Evolutionary conservation across 2,329 filamentous ascomycete genomes (phyloP).

Genomic region (Aspergillus novoparasiticus): DNA sequence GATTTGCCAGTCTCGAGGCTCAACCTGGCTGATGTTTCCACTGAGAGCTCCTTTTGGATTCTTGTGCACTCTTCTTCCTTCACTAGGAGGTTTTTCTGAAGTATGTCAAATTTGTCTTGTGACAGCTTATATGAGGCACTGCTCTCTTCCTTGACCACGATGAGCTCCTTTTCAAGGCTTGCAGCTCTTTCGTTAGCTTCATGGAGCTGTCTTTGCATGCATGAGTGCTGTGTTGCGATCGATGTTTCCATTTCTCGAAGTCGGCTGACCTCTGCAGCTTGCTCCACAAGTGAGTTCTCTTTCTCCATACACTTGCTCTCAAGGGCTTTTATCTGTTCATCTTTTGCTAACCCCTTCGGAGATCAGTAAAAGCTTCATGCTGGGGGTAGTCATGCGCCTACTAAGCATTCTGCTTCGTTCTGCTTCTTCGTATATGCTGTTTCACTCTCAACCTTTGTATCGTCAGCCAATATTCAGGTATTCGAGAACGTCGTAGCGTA

Average conservation of each 20-base stretch:
- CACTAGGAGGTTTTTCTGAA: constrained; percentile 18
- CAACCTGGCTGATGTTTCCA: constrained; percentile 15
- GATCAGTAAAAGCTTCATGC: constrained; percentile 16
- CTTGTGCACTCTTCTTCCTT: constrained; percentile 35
- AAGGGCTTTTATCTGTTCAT: constrained; percentile 23
- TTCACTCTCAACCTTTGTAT: constrained; percentile 23
- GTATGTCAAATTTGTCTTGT: constrained; percentile 16
- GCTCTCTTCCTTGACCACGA: constrained; percentile 9
- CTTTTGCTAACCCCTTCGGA: constrained; percentile 23
- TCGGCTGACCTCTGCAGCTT: constrained; percentile 23
- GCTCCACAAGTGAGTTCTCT: constrained; percentile 13
- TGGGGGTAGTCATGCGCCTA: constrained; percentile 11
- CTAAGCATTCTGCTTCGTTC: constrained; percentile 20
- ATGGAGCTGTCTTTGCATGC: constrained; percentile 22
- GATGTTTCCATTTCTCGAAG: constrained; percentile 25
- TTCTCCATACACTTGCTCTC: constrained; percentile 16
- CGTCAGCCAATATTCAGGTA: constrained; percentile 17
- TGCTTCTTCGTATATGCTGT: constrained; percentile 13
- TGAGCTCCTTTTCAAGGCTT: constrained; percentile 24
- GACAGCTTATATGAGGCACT: constrained; percentile 10
- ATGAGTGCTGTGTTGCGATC: constrained; percentile 19
- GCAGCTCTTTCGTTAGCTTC: constrained; percentile 23
- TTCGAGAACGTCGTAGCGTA: constrained; percentile 14
- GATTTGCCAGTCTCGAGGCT: constrained; percentile 23
- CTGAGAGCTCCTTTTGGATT: constrained; percentile 13